Evolutionary conservation across 2,329 filamentous ascomycete genomes (phyloP), one percentile per base, ranked within the genome.

Genomic region (Talaromyces atroroseus): DNA sequence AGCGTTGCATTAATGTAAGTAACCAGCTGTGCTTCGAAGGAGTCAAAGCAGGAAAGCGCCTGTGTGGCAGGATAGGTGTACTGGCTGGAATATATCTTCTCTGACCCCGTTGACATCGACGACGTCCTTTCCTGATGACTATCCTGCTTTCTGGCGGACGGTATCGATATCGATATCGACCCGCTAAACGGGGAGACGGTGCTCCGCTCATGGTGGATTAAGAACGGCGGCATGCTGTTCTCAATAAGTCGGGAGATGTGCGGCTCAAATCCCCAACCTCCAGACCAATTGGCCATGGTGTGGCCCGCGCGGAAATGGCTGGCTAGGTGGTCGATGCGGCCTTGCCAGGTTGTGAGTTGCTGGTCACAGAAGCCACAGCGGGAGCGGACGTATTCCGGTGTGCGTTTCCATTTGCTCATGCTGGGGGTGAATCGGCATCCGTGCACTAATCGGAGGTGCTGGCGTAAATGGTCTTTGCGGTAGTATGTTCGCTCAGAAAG

Each of bases 331-430:
- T 74, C 70, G 6, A 67, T 68, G 8, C 72, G 62, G 10, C 65
- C 64, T 56, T 59, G 62, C 65, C 63, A 72, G 5, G 63, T 68
- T n/a, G 58, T 62, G 58, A 66, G 69, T 26, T 49, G 60, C 51
- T 58, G 65, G 7, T 62, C 61, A 57, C 69, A 71, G 58, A 71
- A 71, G 16, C 69, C 69, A 45, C 69, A 71, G 5, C 64, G 55
- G 2, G 66, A 68, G 40, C 77, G 79, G 66, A 83, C 76, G 54
- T 75, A 74, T 29, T 75, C 73, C 0, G 76, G 76, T 32, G 76
- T 75, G 10, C 74, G 75, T 62, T 81, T 81, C 81, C 81, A 84
- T 11, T 66, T 68, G 7, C 82, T 78, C 77, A 83, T 82, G 40
- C 60, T 57, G 24, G 69, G 68, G 0, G 65, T 71, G 68, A 81